Evolutionary conservation across 495 filamentous ascomycete species (phyloP).

Genomic region (Aspergillus campestris): DNA sequence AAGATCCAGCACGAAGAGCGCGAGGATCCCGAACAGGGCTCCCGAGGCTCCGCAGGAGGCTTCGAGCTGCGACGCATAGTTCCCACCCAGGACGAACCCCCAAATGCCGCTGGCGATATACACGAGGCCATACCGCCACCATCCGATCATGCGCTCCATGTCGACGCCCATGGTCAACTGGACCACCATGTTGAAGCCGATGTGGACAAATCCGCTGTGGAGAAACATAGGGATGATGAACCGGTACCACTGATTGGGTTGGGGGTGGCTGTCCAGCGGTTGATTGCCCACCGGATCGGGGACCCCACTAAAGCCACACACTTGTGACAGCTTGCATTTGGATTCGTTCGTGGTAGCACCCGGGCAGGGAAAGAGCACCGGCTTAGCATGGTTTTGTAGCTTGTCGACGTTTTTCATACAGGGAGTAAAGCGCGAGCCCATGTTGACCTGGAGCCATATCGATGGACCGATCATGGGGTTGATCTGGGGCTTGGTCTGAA

Average conservation of each 20-base stretch:
- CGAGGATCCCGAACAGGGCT: slow-evolving; percentile 82
- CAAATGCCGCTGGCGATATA: slow-evolving; percentile 92
- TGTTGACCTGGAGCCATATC: slow-evolving; percentile 82
- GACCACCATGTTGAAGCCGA: slow-evolving; percentile 87
- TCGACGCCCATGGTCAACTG: slow-evolving; percentile 82
- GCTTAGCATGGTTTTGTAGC: slow-evolving; percentile 48
- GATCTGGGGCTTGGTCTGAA: slow-evolving; percentile 76
- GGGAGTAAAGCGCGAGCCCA: slow-evolving; percentile 87
- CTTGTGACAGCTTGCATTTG: slow-evolving; percentile 61
- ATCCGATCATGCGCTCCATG: slow-evolving; percentile 83
- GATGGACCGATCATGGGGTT: slow-evolving; percentile 98
- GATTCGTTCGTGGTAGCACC: slow-evolving; percentile 52
- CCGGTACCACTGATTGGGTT: slow-evolving; percentile 90
- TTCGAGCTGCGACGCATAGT: slow-evolving; percentile 73
- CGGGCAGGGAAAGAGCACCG: slow-evolving; percentile 64
- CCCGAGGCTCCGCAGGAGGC: slow-evolving; percentile 85
- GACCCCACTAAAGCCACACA: slow-evolving; percentile 75
- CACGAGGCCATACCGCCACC: slow-evolving; percentile 75
- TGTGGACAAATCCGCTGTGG: slow-evolving; percentile 88
- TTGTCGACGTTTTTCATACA: slow-evolving; percentile 82
- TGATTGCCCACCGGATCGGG: slow-evolving; percentile 45
- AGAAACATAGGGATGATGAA: slow-evolving; percentile 95
- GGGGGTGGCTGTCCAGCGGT: slow-evolving; percentile 33
- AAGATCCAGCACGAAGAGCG: slow-evolving; percentile 78
- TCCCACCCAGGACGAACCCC: slow-evolving; percentile 91